Percentiles rank a stretch among this genome's conserved stretches.
These are phyloP conservation scores for Solioccasus polychromus DNA, from an alignment of 768 basidiomycete genomes.

Conservation along the genomic window DNA sequence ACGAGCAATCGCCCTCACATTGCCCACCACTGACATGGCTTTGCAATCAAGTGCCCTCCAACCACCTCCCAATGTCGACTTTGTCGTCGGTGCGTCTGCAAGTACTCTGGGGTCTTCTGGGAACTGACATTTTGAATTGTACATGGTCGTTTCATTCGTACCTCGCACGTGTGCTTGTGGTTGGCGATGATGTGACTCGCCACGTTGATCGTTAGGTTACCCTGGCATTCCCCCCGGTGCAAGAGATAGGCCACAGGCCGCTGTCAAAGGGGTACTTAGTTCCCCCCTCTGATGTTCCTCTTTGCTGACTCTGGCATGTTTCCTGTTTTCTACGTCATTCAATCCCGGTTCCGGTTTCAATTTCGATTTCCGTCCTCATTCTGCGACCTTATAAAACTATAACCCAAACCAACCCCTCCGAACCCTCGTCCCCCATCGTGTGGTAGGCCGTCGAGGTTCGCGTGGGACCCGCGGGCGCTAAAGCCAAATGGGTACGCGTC, in stretches of 20 bases:
- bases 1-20: conserved; percentile 17
- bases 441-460: conserved; percentile 82
- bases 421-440: not conserved
- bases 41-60: conserved; percentile 61
- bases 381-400: too few species aligned
- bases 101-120: not conserved
- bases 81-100: conserved; percentile 64
- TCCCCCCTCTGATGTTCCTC: conserved; percentile 38
- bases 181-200: conserved; percentile 9
- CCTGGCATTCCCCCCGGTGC: conserved; percentile 84
- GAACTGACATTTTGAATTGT: conserved; percentile 2
- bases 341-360: not conserved
- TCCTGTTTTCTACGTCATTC: not conserved
- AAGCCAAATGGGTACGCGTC: conserved; percentile 89
- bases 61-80: conserved; percentile 87
- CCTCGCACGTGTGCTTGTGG: not conserved
- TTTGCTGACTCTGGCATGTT: not conserved
- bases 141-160: too few species aligned
- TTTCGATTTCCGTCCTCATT: not conserved
- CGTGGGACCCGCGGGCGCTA: conserved; percentile 67
- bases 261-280: conserved; percentile 85
- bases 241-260: conserved; percentile 74
- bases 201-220: conserved; percentile 55
- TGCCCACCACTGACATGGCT: not conserved
- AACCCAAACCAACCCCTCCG: too few species aligned